Conservation (phyloP, 1,139 yeast genomes). For the Hyphopichia wangnamkhiaoensis region DNA sequence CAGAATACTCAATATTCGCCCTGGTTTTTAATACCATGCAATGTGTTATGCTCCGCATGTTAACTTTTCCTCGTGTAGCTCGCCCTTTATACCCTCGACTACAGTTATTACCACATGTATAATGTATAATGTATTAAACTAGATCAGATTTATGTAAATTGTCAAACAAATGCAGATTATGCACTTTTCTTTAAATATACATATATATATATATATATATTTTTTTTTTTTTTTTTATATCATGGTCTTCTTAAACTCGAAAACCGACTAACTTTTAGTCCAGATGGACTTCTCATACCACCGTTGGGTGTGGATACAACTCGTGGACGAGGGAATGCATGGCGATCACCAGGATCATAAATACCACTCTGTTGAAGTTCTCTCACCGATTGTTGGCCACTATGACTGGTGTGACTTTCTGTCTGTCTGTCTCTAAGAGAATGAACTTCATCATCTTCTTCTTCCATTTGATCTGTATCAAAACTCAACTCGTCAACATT, state of each 20-base stretch:
- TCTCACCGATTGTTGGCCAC: background rate
- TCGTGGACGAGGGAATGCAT: conserved; percentile 32
- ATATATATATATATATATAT: background rate
- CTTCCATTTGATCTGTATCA: conserved; percentile 32
- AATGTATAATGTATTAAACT: no score
- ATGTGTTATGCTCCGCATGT: background rate
- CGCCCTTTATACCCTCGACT: no score
- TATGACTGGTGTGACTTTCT: background rate
- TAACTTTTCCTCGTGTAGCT: background rate
- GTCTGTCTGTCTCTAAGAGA: background rate
- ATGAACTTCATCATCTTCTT: conserved; percentile 16
- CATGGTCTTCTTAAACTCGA: conserved; percentile 19
- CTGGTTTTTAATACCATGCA: background rate
- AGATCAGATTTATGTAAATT: no score
- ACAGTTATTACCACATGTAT: no score
- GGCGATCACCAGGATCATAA: conserved; percentile 29
- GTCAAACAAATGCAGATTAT: background rate
- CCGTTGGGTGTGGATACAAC: conserved; percentile 24
- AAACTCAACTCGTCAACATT: conserved; percentile 61
- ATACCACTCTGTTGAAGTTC: conserved; percentile 5
- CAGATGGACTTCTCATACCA: conserved; percentile 18
- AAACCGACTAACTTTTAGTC: conserved; percentile 22
- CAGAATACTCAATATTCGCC: no score
- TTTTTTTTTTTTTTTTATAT: conserved; percentile 3
- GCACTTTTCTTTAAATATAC: conserved; percentile 1